Conservation (phyloP, 345 rosid species). For the Microthlaspi erraticum region DNA sequence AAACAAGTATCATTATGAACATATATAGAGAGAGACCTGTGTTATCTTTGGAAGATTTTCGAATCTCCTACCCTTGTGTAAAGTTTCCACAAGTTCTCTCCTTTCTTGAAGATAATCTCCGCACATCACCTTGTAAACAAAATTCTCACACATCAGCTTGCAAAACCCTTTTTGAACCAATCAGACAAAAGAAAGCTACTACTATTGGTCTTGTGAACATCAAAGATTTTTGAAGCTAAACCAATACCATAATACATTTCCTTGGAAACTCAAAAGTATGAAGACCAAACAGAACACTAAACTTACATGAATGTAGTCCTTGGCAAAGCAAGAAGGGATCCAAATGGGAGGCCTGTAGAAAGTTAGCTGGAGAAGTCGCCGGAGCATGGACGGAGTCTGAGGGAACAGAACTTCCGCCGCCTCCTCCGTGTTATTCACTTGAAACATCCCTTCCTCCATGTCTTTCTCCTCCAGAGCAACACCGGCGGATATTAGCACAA, state of each 20-base stretch:
- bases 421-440: constrained; percentile 65
- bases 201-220: neutral
- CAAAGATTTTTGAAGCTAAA: constrained; percentile 7
- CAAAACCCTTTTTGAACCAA: constrained; percentile 3
- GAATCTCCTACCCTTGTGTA: constrained; percentile 72
- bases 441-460: constrained; percentile 67
- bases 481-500: constrained; percentile 81
- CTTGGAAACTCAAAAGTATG: neutral
- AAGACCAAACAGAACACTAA: too few relatives aligned
- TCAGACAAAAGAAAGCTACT: constrained; percentile 17
- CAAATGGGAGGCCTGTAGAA: constrained; percentile 69
- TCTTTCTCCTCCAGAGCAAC: constrained; percentile 85
- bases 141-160: constrained; percentile 2
- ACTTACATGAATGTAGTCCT: constrained; percentile 67
- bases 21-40: constrained; percentile 50
- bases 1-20: neutral
- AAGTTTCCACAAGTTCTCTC: constrained; percentile 67
- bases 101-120: constrained; percentile 71
- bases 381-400: constrained; percentile 61
- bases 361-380: constrained; percentile 55
- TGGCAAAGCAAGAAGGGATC: constrained; percentile 75
- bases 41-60: constrained; percentile 72
- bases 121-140: constrained; percentile 74
- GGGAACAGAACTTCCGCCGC: constrained; percentile 65
- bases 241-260: neutral